phyloP scores from a whole-genome alignment of 2,329 filamentous ascomycete genomes.

The Cytospora leucostoma region DNA sequence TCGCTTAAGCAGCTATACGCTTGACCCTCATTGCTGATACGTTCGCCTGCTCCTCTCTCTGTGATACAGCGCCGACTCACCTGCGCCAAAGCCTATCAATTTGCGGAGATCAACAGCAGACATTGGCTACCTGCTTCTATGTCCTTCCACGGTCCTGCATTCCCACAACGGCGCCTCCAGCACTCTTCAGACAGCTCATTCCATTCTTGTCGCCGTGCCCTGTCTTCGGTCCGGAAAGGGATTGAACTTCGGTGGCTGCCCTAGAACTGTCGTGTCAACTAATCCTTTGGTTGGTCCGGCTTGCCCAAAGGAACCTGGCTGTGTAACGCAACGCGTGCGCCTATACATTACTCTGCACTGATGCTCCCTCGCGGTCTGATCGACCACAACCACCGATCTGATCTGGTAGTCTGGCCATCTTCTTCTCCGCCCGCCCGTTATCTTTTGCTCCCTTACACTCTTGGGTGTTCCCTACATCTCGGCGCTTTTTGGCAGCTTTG shows the following conservation, averaged over 20 bases:
- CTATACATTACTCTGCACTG: constrained; percentile 14
- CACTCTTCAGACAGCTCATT: constrained; percentile 19
- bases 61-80: constrained; percentile 26
- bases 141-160: constrained; percentile 10
- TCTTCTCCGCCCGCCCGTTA: constrained; percentile 1
- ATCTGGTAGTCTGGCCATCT: background rate
- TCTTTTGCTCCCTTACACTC: constrained; percentile 12
- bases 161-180: constrained; percentile 3
- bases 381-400: constrained; percentile 15
- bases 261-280: constrained; percentile 5
- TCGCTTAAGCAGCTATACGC: constrained; percentile 30
- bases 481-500: constrained; percentile 25
- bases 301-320: constrained; percentile 15
- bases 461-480: constrained; percentile 13
- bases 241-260: background rate
- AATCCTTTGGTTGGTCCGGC: constrained; percentile 11
- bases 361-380: constrained; percentile 19
- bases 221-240: constrained; percentile 2
- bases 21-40: constrained; percentile 24
- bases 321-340: constrained; percentile 24
- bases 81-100: constrained; percentile 27
- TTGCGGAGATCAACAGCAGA: constrained; percentile 20
- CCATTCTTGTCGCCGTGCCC: constrained; percentile 9
- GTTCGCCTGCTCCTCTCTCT: constrained; percentile 26
- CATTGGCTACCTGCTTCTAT: constrained; percentile 21